These are phyloP conservation scores for Umbelopsis sp. DNA, from an alignment of 192 early-diverging fungal genomes.

Conservation along the genomic window DNA sequence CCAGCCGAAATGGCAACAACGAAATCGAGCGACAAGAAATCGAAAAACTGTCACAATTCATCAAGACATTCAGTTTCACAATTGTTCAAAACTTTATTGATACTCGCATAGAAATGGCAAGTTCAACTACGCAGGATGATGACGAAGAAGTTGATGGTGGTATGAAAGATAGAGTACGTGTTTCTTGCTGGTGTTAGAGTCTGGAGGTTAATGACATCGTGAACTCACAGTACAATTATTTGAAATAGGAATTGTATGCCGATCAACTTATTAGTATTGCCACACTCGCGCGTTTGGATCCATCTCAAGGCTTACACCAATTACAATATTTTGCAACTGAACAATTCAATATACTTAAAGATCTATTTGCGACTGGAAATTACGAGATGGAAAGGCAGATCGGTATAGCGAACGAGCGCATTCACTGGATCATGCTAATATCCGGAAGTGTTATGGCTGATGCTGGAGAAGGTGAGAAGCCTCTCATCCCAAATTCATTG, in stretches of 20 bases:
- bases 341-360: conserved; percentile 47
- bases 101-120: conserved; percentile 59
- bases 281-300: conserved; percentile 61
- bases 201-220: background rate
- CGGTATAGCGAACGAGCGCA: conserved; percentile 56
- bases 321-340: conserved; percentile 56
- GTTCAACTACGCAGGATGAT: conserved; percentile 42
- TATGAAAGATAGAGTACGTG: conserved; percentile 58
- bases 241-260: conserved; percentile 58
- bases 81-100: conserved; percentile 67
- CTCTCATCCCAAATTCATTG: conserved; percentile 64
- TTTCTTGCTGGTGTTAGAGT: background rate
- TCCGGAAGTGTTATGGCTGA: conserved; percentile 69
- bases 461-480: conserved; percentile 66
- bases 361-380: conserved; percentile 41
- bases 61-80: conserved; percentile 51
- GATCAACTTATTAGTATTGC: conserved; percentile 74
- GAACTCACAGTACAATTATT: background rate
- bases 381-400: conserved; percentile 19
- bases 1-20: background rate
- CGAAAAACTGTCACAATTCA: conserved; percentile 41
- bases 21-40: background rate
- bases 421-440: conserved; percentile 78
- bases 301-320: conserved; percentile 47
- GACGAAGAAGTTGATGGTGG: conserved; percentile 50